Base-by-base conservation (phyloP, 2,329 filamentous ascomycete genomes). In the Diatrype stigma region DNA sequence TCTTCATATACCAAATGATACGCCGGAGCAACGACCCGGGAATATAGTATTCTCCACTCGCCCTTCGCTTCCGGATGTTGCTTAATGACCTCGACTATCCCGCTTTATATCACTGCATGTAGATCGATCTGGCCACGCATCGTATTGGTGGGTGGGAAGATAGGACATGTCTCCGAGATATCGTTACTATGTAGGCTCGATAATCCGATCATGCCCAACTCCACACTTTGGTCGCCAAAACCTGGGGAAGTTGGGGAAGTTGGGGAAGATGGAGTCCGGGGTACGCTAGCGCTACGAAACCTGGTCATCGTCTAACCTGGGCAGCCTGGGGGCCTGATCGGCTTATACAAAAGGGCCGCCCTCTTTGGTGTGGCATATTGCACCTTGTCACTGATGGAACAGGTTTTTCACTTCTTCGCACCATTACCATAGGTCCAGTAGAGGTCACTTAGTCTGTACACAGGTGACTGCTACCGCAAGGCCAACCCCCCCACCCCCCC, bases 231-330 rank as follows among this genome's bases (percentile, higher is more conserved):
- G 21, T 45, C 28, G 8, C 14, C 28, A 11, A n/a, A 7, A n/a
- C 26, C 42, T 45, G 42, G 42, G 42, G 42, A 45, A 45, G 42
- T 30, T 45, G 42, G 42, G 42, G 42, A 45, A 45, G 16, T 21
- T 28, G 10, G 42, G 42, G 42, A 12, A 12, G 34, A 4, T 12
- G n/a, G 34, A 16, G 34, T 37, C 34, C 16, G 34, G 34, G 34
- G 34, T 7, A 37, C 12, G 14, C 34, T 30, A 30, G 10, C 26
- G 26, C n/a, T n/a, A 30, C 10, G 26, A 30, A 10, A 30, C 26
- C 26, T 10, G 10, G 26, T 30, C 10, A 6, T 30, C 26, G 6
- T 30, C 26, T 30, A 6, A 37, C 6, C 34, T 34, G 30, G 30
- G 30, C 30, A 7, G n/a, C n/a, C n/a, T n/a, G n/a, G n/a, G 26